These are phyloP conservation scores for Venustampulla echinocandica DNA, from an alignment of 495 filamentous ascomycete genomes.

Conservation along the genomic window DNA sequence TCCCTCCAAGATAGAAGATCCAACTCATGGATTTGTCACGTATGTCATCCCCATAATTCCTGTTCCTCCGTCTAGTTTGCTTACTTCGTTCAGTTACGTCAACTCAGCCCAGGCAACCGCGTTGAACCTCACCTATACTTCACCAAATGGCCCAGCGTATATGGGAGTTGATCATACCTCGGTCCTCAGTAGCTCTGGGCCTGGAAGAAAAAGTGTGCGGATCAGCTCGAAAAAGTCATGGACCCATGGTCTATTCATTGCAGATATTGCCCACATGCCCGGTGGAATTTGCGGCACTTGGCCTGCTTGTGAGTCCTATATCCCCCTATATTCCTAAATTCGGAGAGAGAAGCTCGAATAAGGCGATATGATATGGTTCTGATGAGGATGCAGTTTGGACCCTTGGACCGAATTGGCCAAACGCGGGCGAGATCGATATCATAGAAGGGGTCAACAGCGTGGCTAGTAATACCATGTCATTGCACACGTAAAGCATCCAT, in stretches of 20 bases:
- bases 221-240: slow-evolving; percentile 54
- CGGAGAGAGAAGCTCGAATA: too few relatives aligned
- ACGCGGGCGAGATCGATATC: slow-evolving; percentile 73
- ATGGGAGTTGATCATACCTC: slow-evolving; percentile 37
- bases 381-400: too few relatives aligned
- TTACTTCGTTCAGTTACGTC: slow-evolving; percentile 31
- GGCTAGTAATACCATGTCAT: slow-evolving; percentile 51
- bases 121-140: slow-evolving; percentile 33
- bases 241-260: slow-evolving; percentile 54
- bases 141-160: slow-evolving; percentile 36
- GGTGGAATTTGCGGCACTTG: slow-evolving; percentile 56
- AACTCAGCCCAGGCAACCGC: slow-evolving; percentile 37
- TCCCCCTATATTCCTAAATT: too few relatives aligned
- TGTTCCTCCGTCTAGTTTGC: neutral
- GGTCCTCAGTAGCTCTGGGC: slow-evolving; percentile 25
- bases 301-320: slow-evolving; percentile 51
- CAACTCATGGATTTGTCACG: slow-evolving; percentile 51
- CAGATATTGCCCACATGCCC: slow-evolving; percentile 65
- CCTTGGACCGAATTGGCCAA: slow-evolving; percentile 60
- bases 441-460: slow-evolving; percentile 68
- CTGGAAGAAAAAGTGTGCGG: slow-evolving; percentile 55
- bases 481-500: slow-evolving; percentile 41
- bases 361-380: too few relatives aligned
- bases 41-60: neutral
- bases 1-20: too few relatives aligned